Evolutionary conservation across 129 eudicot genomes (phyloP).

Genomic region (Pittosporum tobira): DNA sequence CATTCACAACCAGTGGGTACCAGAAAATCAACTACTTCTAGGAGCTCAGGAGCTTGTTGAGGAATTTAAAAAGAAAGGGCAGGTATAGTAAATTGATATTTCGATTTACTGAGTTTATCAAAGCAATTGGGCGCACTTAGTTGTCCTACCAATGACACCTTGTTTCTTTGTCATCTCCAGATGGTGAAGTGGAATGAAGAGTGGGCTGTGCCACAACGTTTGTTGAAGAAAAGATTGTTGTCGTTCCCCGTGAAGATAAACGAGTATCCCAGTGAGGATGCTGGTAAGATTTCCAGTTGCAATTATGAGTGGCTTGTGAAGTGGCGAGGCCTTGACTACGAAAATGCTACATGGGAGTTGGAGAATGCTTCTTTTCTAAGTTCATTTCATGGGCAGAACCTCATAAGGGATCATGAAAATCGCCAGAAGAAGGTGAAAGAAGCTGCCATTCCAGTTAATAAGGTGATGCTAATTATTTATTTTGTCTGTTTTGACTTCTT

Average conservation of each 20-base stretch:
- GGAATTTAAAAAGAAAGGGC: conserved; percentile 16
- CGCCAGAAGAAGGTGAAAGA: conserved; percentile 28
- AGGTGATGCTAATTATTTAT: conserved; percentile 25
- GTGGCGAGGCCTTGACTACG: conserved; percentile 62
- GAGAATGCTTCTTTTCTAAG: conserved; percentile 33
- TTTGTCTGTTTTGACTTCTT: background rate
- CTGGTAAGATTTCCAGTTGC: conserved; percentile 26
- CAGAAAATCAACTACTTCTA: conserved; percentile 36
- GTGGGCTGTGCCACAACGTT: conserved; percentile 57
- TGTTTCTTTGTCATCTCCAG: conserved; percentile 13
- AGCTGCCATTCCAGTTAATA: conserved; percentile 17
- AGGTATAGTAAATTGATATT: conserved; percentile 22
- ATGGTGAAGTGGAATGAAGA: conserved; percentile 41
- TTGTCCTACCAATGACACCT: conserved; percentile 1
- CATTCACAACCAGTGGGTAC: conserved; percentile 60
- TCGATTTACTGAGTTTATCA: background rate
- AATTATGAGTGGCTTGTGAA: conserved; percentile 68
- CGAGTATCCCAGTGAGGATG: conserved; percentile 10
- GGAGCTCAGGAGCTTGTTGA: conserved; percentile 39
- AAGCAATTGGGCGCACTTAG: background rate
- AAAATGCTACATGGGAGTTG: conserved; percentile 58
- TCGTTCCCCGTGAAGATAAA: conserved; percentile 14
- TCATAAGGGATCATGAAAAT: conserved; percentile 38
- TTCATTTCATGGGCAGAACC: conserved; percentile 40
- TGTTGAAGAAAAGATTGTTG: conserved; percentile 40